phyloP scores from a whole-genome alignment of 2,329 filamentous ascomycete genomes.

The Trichophaea hybrida region DNA sequence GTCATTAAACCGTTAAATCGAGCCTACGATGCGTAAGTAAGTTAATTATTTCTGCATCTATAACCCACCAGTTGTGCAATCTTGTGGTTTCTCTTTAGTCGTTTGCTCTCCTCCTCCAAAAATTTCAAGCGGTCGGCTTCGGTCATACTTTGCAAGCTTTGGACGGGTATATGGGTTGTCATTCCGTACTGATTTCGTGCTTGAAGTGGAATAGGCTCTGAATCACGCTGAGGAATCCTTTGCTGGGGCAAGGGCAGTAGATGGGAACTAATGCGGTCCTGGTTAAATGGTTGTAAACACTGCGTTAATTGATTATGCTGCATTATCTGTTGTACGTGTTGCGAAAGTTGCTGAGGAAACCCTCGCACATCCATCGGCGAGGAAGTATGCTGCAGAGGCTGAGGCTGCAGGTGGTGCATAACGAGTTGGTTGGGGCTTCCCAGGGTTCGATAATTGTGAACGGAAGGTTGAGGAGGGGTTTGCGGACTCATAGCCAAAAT shows the following conservation, averaged over 20 bases:
- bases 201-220: constrained; percentile 29
- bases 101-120: constrained; percentile 78
- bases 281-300: constrained; percentile 29
- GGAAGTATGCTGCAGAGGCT: constrained; percentile 27
- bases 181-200: constrained; percentile 24
- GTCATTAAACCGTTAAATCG: constrained; percentile 87
- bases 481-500: constrained; percentile 50
- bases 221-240: constrained; percentile 35
- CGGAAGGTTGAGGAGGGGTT: constrained; percentile 10
- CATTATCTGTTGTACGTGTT: constrained; percentile 28
- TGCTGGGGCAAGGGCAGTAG: constrained; percentile 25
- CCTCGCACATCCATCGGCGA: constrained; percentile 28
- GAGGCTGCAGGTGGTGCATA: constrained; percentile 26
- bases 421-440: constrained; percentile 23
- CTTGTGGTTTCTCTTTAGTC: constrained; percentile 95
- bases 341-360: constrained; percentile 27
- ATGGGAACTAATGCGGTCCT: constrained; percentile 30
- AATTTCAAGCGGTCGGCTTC: constrained; percentile 75
- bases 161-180: constrained; percentile 15
- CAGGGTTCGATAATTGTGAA: constrained; percentile 28
- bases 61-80: constrained; percentile 38
- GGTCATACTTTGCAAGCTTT: constrained; percentile 20
- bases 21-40: constrained; percentile 55
- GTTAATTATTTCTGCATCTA: neutral
- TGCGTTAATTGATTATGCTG: constrained; percentile 29